Evolutionary conservation across 2,329 filamentous ascomycete genomes (phyloP).

Genomic region (Niveomyces coronatus): DNA sequence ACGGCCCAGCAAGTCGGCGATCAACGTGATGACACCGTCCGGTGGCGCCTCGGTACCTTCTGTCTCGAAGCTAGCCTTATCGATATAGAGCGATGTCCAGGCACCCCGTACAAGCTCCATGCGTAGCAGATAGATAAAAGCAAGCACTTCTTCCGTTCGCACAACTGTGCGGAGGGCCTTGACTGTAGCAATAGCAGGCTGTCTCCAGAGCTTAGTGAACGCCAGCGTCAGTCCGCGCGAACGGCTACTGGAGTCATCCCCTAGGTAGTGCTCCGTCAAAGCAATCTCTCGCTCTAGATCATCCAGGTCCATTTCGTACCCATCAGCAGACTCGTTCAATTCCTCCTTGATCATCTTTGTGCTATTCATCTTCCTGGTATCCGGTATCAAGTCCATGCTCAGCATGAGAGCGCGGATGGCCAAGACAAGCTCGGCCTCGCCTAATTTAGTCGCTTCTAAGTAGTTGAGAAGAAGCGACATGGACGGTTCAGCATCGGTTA

Average conservation of each 20-base stretch:
- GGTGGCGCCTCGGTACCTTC: constrained; percentile 37
- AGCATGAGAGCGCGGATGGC: constrained; percentile 57
- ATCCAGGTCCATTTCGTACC: constrained; percentile 45
- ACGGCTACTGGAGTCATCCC: constrained; percentile 51
- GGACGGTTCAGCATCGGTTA: constrained; percentile 57
- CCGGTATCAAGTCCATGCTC: constrained; percentile 52
- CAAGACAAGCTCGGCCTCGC: constrained; percentile 54
- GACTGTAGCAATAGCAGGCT: constrained; percentile 50
- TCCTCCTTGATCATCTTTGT: constrained; percentile 23
- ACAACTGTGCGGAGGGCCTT: constrained; percentile 53
- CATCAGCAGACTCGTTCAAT: constrained; percentile 19
- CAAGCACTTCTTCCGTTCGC: constrained; percentile 56
- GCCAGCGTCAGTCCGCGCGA: constrained; percentile 56
- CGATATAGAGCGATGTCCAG: constrained; percentile 65
- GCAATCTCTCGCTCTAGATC: constrained; percentile 55
- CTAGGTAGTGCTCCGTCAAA: constrained; percentile 56
- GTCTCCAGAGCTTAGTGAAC: constrained; percentile 58
- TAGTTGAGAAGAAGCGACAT: constrained; percentile 57
- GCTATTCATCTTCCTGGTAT: constrained; percentile 23
- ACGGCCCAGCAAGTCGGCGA: constrained; percentile 60
- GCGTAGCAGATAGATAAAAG: constrained; percentile 61
- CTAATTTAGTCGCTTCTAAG: constrained; percentile 54
- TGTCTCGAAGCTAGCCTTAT: constrained; percentile 38
- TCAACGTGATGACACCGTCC: constrained; percentile 59
- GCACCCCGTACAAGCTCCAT: constrained; percentile 64